Evolutionary conservation across 345 rosid species (phyloP).

Genomic region (Citrus unshiu): DNA sequence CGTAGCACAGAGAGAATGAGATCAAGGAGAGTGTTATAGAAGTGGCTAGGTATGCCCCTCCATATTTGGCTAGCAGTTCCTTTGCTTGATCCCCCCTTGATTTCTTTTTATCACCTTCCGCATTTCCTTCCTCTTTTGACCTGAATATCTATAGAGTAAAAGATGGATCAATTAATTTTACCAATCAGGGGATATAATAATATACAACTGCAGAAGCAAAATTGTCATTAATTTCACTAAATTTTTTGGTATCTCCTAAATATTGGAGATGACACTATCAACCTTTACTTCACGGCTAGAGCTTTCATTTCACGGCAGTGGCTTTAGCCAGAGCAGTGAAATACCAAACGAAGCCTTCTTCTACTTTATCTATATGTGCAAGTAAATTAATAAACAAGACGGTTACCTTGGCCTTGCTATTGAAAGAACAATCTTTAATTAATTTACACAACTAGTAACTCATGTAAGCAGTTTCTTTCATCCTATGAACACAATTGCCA

Average conservation of each 20-base stretch:
- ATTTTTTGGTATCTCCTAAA: too few species aligned
- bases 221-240: background rate
- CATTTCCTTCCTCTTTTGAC: slow-evolving; percentile 54
- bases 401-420: too few species aligned
- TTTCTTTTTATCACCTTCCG: slow-evolving; percentile 41
- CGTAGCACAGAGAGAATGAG: slow-evolving; percentile 75
- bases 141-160: slow-evolving; percentile 53
- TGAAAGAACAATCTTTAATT: background rate
- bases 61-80: slow-evolving; percentile 75
- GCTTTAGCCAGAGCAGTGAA: too few species aligned
- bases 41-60: slow-evolving; percentile 94
- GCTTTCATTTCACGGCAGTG: too few species aligned
- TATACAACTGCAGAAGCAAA: background rate
- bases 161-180: slow-evolving; percentile 6
- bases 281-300: too few species aligned
- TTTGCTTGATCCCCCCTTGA: slow-evolving; percentile 77
- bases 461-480: background rate
- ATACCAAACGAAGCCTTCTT: too few species aligned
- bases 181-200: background rate
- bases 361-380: background rate
- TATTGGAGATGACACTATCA: too few species aligned
- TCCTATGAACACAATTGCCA: background rate
- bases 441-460: background rate
- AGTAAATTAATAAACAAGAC: background rate
- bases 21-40: slow-evolving; percentile 85